These are phyloP conservation scores for Cicer judaicum DNA, from an alignment of 306 rosid species.

Conservation along the genomic window DNA sequence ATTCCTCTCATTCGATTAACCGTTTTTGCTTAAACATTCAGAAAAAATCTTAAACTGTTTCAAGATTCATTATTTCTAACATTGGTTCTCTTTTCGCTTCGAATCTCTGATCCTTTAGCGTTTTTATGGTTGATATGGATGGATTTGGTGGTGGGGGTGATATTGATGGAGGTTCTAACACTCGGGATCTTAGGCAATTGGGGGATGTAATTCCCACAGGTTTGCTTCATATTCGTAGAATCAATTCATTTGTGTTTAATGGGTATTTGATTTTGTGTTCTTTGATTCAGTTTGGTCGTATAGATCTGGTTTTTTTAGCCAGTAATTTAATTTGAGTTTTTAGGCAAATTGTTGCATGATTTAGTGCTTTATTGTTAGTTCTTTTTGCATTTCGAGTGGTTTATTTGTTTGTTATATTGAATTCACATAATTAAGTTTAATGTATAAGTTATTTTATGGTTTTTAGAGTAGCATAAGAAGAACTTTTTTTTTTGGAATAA, in stretches of 20 bases:
- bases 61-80: conserved; percentile 34
- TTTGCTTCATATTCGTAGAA: conserved; percentile 44
- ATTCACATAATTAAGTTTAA: conserved; percentile 7
- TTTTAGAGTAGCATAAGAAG: conserved; percentile 1
- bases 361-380: neutral
- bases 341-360: neutral
- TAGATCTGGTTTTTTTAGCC: conserved; percentile 49
- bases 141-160: conserved; percentile 72
- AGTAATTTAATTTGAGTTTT: conserved; percentile 28
- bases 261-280: conserved; percentile 12
- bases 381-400: conserved; percentile 21
- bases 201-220: conserved; percentile 68
- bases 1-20: conserved; percentile 31
- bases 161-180: conserved; percentile 60
- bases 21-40: conserved; percentile 47
- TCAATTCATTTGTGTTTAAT: neutral
- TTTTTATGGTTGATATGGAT: conserved; percentile 71
- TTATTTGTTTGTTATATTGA: conserved; percentile 8
- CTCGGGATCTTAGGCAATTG: conserved; percentile 63
- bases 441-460: conserved; percentile 11
- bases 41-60: conserved; percentile 39
- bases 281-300: conserved; percentile 21
- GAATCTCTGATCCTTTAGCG: conserved; percentile 38
- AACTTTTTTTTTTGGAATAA: too few relatives aligned
- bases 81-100: conserved; percentile 42